Conservation (phyloP, 1,284 basidiomycete genomes). For the Tremellales sp. region DNA sequence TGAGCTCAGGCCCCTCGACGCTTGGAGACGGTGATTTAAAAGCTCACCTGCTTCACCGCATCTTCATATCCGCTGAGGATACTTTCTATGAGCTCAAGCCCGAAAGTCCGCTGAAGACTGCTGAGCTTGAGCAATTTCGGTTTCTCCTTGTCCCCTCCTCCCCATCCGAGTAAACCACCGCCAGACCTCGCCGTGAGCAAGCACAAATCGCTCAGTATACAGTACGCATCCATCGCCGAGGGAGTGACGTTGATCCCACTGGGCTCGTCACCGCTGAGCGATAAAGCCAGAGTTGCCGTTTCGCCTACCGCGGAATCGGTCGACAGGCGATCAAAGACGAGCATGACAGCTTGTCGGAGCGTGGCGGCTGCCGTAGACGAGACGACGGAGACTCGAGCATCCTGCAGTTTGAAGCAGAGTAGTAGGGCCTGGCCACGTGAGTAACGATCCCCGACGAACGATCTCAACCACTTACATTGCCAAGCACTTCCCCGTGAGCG, state of each 20-base stretch:
- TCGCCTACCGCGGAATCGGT: slow-evolving; percentile 4
- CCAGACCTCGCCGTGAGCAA: slow-evolving; percentile 59
- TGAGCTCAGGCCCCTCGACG: background rate
- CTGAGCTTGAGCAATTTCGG: slow-evolving; percentile 79
- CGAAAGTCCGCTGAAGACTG: slow-evolving; percentile 87
- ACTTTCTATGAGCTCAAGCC: slow-evolving; percentile 92
- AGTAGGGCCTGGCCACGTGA: slow-evolving; percentile 63
- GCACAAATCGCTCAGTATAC: slow-evolving; percentile 85
- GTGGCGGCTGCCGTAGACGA: slow-evolving; percentile 97
- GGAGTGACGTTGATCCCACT: slow-evolving; percentile 58
- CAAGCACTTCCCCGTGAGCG: slow-evolving; percentile 72
- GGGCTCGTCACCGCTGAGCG: slow-evolving; percentile 50
- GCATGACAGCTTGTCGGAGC: slow-evolving; percentile 93
- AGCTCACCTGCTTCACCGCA: slow-evolving; percentile 69
- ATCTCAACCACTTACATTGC: slow-evolving; percentile 55
- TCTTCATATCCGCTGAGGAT: slow-evolving; percentile 90
- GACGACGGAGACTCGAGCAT: slow-evolving; percentile 90
- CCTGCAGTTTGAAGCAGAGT: slow-evolving; percentile 90
- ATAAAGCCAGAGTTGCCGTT: slow-evolving; percentile 13
- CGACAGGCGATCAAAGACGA: slow-evolving; percentile 87
- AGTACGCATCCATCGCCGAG: slow-evolving; percentile 79
- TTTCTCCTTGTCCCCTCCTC: slow-evolving; percentile 55
- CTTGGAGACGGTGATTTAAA: no score
- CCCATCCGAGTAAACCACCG: slow-evolving; percentile 28
- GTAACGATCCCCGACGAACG: background rate